Base-by-base conservation (phyloP, 176 grass and related monocot genomes). In the Oryza glumipatula region DNA sequence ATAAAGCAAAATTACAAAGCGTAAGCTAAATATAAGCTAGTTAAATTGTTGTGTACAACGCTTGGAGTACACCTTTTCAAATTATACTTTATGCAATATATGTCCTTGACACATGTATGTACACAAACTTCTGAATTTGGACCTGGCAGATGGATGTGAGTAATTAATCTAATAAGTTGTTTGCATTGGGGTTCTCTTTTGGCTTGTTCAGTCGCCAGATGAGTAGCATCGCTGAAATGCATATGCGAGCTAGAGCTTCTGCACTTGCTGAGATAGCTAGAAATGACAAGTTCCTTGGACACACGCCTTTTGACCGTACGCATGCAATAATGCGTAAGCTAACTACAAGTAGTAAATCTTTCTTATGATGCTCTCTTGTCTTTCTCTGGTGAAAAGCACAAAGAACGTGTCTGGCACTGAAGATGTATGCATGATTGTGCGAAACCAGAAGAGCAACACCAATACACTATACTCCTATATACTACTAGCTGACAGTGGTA, bases 281-380 rank as follows among this genome's bases (percentile, higher is more conserved):
- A 38, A 38, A 38, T 38, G 36, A 38, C 36, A 6, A 38, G 36
- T 38, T 38, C 5, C 36, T 38, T 38, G 36, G 36, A 38, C 36
- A 38, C 36, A 38, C 36, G 36, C 36, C 39, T 41, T 41, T 7
- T 41, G 39, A 41, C 43, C 52, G 66, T 89, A 89, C 83, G 19
- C 83, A 86, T 67, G 73, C 83, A 82, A 89, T 89, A 73, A 89
- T 67, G 66, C 8, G 28, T 28, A 63, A 77, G 28, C 44, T 46
- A 77, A 26, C 54, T 28, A 54, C 46, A 86, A 71, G 38, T 41
- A 71, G 66, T 36, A 72, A 19, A 10, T 70, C 52, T 30, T 30
- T 32, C 12, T 21, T 64, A 30, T 35, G 11, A 63, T 76, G 77
- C 56, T 63, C 56, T 63, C 70, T 65, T 47, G 70, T 72, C 65